Conservation (phyloP, 345 rosid species). For the Balakata baccata region DNA sequence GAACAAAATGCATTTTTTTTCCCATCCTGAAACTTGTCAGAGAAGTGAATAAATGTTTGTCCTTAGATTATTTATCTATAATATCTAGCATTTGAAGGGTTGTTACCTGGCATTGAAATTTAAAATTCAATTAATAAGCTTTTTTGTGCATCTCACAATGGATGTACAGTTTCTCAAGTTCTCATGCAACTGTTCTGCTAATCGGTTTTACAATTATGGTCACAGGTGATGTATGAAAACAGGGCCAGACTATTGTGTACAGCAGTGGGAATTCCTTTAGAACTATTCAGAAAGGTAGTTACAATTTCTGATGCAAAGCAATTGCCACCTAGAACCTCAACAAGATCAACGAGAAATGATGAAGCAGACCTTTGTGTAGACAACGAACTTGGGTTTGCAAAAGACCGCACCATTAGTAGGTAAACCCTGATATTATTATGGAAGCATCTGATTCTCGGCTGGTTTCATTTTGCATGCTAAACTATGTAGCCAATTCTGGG, state of each 20-base stretch:
- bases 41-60: background rate
- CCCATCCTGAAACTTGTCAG: background rate
- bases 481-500: background rate
- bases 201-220: background rate
- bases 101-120: background rate
- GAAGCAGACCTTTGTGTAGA: slow-evolving; percentile 82
- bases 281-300: slow-evolving; percentile 64
- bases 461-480: background rate
- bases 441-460: background rate
- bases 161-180: background rate
- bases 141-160: slow-evolving; percentile 1
- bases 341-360: slow-evolving; percentile 75
- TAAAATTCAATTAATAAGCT: background rate
- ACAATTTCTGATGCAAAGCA: slow-evolving; percentile 75
- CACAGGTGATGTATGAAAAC: slow-evolving; percentile 95
- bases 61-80: background rate
- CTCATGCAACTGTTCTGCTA: background rate
- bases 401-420: slow-evolving; percentile 98
- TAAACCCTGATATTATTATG: slow-evolving; percentile 17
- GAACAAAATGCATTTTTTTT: too few species aligned
- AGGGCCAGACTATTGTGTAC: slow-evolving; percentile 73
- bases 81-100: background rate
- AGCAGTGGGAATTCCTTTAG: slow-evolving; percentile 78
- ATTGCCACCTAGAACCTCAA: slow-evolving; percentile 75
- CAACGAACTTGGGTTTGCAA: slow-evolving; percentile 91